Base-by-base conservation (phyloP, 306 rosid species). In the Dryas alaskensis region DNA sequence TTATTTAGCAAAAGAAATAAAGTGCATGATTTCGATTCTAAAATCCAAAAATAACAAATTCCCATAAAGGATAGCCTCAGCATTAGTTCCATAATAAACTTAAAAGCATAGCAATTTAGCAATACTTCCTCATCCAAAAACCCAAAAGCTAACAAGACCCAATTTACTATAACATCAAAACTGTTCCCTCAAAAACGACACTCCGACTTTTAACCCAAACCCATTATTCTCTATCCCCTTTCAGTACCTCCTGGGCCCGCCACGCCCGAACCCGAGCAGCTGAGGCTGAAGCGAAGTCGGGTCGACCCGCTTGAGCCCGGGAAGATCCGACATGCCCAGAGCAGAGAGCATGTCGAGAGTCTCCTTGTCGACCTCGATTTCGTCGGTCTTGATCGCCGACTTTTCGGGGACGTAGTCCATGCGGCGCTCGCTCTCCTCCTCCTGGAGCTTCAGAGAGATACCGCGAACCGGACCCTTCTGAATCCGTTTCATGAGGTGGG, bases 381-480 rank as follows among this genome's bases (percentile, higher is more conserved):
- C 81, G 0, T 87, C 88, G 11, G 76, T 81, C 51, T 43, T 55
- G 17, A 89, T 83, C 42, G 91, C 89, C 0, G 91, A 89, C 44
- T 75, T 80, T 0, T 85, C 89, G 4, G 91, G 94, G 12, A 89
- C 91, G 62, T 79, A 87, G 71, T 89, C 94, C 91, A 89, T 84
- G 55, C 89, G 82, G n/a, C 89, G 85, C 79, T 89, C 89, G 1
- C 89, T 75, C 79, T 89, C 91, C 55, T 89, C 91, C 78, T 89
- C 94, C 72, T 89, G 91, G 7, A 89, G 89, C 83, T 85, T 89
- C n/a, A 89, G 73, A 0, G 94, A 89, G 69, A 89, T 87, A 1
- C 94, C 94, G 4, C 89, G 83, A 6, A 89, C 91, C 0, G 94
- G 83, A 10, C 94, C 94, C 78, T 86, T 89, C 80, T 86, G 89